Percentiles rank a stretch among this genome's conserved stretches.
Conservation (phyloP, 2,329 filamentous ascomycete species). For the Aspergillus sp. region DNA sequence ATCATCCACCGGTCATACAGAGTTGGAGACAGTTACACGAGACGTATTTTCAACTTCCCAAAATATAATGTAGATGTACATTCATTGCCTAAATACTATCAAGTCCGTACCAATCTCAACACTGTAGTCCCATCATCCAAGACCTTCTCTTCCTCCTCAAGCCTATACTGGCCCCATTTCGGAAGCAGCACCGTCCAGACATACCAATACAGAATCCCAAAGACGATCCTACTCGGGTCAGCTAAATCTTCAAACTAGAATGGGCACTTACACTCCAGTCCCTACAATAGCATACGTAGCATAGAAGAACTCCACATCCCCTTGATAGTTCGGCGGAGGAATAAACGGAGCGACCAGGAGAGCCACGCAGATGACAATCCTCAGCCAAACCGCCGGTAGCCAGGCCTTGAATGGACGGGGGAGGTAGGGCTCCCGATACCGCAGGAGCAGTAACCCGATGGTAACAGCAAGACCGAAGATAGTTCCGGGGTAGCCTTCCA, state of each 20-base stretch:
- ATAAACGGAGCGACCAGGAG: slow-evolving; percentile 64
- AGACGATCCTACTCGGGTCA: slow-evolving; percentile 49
- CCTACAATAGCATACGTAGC: slow-evolving; percentile 56
- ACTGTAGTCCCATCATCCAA: slow-evolving; percentile 67
- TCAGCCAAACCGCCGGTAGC: slow-evolving; percentile 58
- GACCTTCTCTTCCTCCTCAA: slow-evolving; percentile 62
- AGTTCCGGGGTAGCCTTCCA: slow-evolving; percentile 67
- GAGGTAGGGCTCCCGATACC: slow-evolving; percentile 59
- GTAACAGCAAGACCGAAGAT: slow-evolving; percentile 60
- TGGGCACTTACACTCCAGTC: slow-evolving; percentile 41
- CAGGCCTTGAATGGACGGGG: slow-evolving; percentile 66
- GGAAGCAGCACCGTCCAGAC: slow-evolving; percentile 65
- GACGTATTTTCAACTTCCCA: no score
- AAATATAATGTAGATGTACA: no score
- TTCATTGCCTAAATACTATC: not conserved
- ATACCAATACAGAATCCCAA: slow-evolving; percentile 67
- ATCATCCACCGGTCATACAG: no score
- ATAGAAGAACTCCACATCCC: slow-evolving; percentile 50
- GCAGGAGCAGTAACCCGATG: slow-evolving; percentile 60
- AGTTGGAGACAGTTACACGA: no score
- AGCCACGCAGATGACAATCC: slow-evolving; percentile 54
- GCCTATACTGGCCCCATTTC: slow-evolving; percentile 55
- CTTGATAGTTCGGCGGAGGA: slow-evolving; percentile 52
- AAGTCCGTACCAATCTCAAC: slow-evolving; percentile 52
- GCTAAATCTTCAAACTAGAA: not conserved